Base-by-base conservation (phyloP, 176 grass and related monocot genomes). In the Triticum turgidum region DNA sequence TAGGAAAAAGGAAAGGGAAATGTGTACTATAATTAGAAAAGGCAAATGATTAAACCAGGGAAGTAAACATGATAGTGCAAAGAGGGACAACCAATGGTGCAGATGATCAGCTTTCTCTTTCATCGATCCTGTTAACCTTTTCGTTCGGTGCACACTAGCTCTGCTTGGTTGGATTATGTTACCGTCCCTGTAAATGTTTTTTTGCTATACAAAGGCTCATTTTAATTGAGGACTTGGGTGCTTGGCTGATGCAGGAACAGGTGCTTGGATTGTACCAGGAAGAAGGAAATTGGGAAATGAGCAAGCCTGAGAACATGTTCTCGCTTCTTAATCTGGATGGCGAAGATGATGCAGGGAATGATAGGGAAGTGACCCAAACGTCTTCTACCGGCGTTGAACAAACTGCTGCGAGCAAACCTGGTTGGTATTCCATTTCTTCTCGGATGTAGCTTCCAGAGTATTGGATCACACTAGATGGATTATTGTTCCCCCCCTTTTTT, bases 241-340 rank as follows among this genome's bases (percentile, higher is more conserved):
- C 1, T 38, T 82, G 30, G 64, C 24, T 56, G 74, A 63, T 79
- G 13, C 5, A 35, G 77, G 20, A 39, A 79, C 0, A 80, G n/a
- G 22, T 17, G 17, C 4, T 18, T 83, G 21, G 44, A 24, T 83
- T 25, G 0, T 22, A 32, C 78, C 41, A 65, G 3, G 11, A 33
- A 7, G 0, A 1, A 69, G 42, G 25, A 49, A 83, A 27, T 47
- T 61, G 17, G 27, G 22, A 79, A 39, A 39, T 91, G 92, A 89
- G 80, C 62, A 85, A 63, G 62, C 76, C 87, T 58, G 39, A 67
- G 12, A 94, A 91, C 59, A 51, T 59, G 70, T 94, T 94, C 69
- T 85, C 87, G 9, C 37, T 85, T 65, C 92, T 94, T 51, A 18
- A 21, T n/a, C 68, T 94, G 9, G 84, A 85, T 65, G 84, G 44